phyloP scores from a whole-genome alignment of 129 eudicot genomes.

The Gnaphalium uliginosum region DNA sequence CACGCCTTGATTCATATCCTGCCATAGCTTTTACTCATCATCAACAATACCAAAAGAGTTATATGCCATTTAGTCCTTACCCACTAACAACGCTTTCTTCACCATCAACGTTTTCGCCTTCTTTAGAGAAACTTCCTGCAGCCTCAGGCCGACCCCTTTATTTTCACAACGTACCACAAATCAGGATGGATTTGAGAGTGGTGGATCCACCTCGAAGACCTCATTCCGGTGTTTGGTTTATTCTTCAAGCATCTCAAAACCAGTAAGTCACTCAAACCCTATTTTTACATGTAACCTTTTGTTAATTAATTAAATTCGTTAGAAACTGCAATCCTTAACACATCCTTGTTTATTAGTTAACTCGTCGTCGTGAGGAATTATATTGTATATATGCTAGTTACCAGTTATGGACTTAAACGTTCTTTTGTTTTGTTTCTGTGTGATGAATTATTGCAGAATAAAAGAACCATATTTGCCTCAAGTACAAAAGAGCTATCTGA shows the following conservation, averaged over 20 bases:
- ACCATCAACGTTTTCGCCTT: conserved; percentile 20
- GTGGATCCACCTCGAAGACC: conserved; percentile 69
- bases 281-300: background rate
- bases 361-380: background rate
- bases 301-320: no score
- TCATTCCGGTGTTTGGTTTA: conserved; percentile 74
- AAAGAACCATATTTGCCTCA: conserved; percentile 86
- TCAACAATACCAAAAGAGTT: conserved; percentile 27
- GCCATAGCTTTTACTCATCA: conserved; percentile 9
- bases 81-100: conserved; percentile 14
- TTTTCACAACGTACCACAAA: conserved; percentile 23
- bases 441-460: conserved; percentile 48
- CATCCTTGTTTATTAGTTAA: background rate
- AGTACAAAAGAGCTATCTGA: conserved; percentile 75
- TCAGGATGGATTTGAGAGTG: conserved; percentile 47
- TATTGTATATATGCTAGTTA: background rate
- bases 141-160: conserved; percentile 25
- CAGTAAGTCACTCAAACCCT: conserved; percentile 52
- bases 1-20: conserved; percentile 4
- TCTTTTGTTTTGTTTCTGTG: no score
- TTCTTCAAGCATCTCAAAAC: conserved; percentile 61
- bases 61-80: conserved; percentile 37
- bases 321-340: background rate
- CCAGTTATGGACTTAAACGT: background rate
- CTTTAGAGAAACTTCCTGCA: background rate